A percentile compares a stretch with the other conserved stretches of the same genome.
Evolutionary conservation across 2,329 filamentous ascomycete genomes (phyloP).

Genomic region (Tolypocladium ovalisporum): DNA sequence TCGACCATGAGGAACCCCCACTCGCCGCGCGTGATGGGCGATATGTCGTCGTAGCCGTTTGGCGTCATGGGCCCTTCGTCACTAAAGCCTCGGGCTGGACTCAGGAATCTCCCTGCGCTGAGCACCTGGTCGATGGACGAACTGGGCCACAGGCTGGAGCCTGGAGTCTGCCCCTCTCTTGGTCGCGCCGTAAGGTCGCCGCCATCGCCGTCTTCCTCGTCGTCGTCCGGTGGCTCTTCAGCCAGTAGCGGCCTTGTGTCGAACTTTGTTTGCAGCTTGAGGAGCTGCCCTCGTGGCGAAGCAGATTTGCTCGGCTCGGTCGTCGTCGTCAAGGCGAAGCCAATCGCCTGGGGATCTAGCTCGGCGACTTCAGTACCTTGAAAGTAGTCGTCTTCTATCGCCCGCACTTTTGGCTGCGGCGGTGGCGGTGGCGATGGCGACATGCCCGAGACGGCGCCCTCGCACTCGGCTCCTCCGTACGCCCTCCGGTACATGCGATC

Average conservation of each 20-base stretch:
- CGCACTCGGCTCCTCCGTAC: slow-evolving; percentile 38
- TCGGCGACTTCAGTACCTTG: slow-evolving; percentile 12
- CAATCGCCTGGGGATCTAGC: slow-evolving; percentile 5
- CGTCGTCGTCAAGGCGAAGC: slow-evolving; percentile 14
- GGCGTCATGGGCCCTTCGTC: slow-evolving; percentile 41
- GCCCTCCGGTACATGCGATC: slow-evolving; percentile 44
- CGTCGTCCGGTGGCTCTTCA: slow-evolving; percentile 1
- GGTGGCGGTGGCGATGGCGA: slow-evolving; percentile 1
- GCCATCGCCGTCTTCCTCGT: slow-evolving; percentile 19
- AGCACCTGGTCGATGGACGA: slow-evolving; percentile 35
- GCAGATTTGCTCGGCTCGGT: slow-evolving; percentile 11
- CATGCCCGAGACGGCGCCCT: slow-evolving; percentile 34
- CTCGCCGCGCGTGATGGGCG: slow-evolving; percentile 49
- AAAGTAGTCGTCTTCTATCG: slow-evolving; percentile 6
- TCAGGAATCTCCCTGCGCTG: slow-evolving; percentile 12
- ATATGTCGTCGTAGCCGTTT: slow-evolving; percentile 50
- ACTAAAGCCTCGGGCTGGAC: slow-evolving; percentile 9
- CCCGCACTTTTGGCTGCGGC: slow-evolving; percentile 9
- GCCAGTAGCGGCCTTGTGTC: not conserved
- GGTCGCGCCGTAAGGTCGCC: slow-evolving; percentile 27
- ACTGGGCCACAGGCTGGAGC: slow-evolving; percentile 18
- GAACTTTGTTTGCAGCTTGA: slow-evolving; percentile 36
- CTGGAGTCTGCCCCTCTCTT: slow-evolving; percentile 15
- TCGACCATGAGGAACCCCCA: slow-evolving; percentile 51
- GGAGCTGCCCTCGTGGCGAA: slow-evolving; percentile 15